Evolutionary conservation across 306 rosid species (phyloP).

Genomic region (Cucurbita pepo): DNA sequence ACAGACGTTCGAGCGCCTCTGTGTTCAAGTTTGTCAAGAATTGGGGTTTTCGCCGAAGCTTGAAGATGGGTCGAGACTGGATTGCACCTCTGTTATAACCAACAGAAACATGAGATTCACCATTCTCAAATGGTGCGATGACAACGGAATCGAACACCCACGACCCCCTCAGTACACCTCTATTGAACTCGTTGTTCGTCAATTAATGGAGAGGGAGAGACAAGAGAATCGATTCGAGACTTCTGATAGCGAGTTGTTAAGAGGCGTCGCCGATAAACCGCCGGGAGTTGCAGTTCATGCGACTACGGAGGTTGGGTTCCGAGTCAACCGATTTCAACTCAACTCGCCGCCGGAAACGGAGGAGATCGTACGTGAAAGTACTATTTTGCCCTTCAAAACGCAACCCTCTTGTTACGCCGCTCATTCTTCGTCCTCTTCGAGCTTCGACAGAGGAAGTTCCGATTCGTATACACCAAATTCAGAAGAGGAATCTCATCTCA

Average conservation of each 20-base stretch:
- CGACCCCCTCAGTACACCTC: neutral
- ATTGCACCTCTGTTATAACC: slow-evolving; percentile 51
- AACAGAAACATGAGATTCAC: slow-evolving; percentile 49
- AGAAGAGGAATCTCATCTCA: slow-evolving; percentile 30
- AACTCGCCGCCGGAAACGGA: slow-evolving; percentile 20
- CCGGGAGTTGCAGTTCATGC: neutral
- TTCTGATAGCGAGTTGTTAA: slow-evolving; percentile 2
- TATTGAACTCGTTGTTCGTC: neutral
- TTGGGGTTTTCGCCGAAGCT: slow-evolving; percentile 31
- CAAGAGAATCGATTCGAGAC: neutral
- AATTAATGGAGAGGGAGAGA: neutral
- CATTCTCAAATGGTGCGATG: slow-evolving; percentile 48
- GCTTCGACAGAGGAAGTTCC: slow-evolving; percentile 17
- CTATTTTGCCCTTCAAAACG: slow-evolving; percentile 50
- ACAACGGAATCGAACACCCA: neutral
- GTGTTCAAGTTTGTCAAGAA: slow-evolving; percentile 44
- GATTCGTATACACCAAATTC: slow-evolving; percentile 19
- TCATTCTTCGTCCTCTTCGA: slow-evolving; percentile 39
- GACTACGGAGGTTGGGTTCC: neutral
- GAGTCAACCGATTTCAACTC: slow-evolving; percentile 21
- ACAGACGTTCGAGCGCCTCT: slow-evolving; percentile 71
- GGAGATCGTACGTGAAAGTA: slow-evolving; percentile 18
- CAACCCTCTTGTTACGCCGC: slow-evolving; percentile 51
- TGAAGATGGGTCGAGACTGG: slow-evolving; percentile 54
- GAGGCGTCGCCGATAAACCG: neutral